Evolutionary conservation across 2,329 filamentous ascomycete species (phyloP).

Genomic region (Leptodontidium sp.): DNA sequence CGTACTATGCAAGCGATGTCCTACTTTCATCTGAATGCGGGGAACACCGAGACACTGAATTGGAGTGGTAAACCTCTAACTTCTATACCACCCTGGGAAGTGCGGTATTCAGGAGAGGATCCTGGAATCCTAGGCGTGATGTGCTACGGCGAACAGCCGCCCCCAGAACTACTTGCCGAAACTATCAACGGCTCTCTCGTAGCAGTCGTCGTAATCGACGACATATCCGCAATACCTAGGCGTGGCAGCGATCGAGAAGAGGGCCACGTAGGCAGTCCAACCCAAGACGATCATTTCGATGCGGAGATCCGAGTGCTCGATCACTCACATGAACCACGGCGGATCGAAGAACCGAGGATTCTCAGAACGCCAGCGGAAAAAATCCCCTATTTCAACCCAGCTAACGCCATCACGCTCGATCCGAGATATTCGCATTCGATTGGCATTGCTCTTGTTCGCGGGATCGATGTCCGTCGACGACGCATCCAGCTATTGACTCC

Average conservation of each 20-base stretch:
- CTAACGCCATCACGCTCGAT: slow-evolving; percentile 62
- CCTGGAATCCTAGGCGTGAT: slow-evolving; percentile 70
- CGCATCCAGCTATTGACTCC: slow-evolving; percentile 73
- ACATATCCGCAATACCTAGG: slow-evolving; percentile 56
- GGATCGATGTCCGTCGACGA: slow-evolving; percentile 64
- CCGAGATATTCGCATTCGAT: slow-evolving; percentile 66
- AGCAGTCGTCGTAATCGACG: slow-evolving; percentile 69
- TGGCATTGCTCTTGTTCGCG: slow-evolving; percentile 74
- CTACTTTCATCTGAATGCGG: slow-evolving; percentile 69
- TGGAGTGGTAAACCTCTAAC: slow-evolving; percentile 66
- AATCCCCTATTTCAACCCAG: slow-evolving; percentile 69
- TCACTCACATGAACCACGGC: slow-evolving; percentile 8
- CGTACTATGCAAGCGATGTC: slow-evolving; percentile 81
- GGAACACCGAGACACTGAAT: slow-evolving; percentile 33
- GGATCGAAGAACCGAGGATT: slow-evolving; percentile 40
- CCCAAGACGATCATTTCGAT: slow-evolving; percentile 22
- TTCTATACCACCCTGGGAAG: slow-evolving; percentile 64
- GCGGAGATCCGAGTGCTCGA: slow-evolving; percentile 26
- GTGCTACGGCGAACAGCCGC: slow-evolving; percentile 71
- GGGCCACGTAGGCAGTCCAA: slow-evolving; percentile 8
- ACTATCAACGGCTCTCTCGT: slow-evolving; percentile 76
- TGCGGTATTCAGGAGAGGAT: slow-evolving; percentile 62
- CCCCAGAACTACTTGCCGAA: slow-evolving; percentile 65
- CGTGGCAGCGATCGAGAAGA: slow-evolving; percentile 32
- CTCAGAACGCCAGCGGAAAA: slow-evolving; percentile 57